These are phyloP conservation scores for Phytophthora sojae DNA, from an alignment of 352 stramenopile genomes.

Conservation along the genomic window DNA sequence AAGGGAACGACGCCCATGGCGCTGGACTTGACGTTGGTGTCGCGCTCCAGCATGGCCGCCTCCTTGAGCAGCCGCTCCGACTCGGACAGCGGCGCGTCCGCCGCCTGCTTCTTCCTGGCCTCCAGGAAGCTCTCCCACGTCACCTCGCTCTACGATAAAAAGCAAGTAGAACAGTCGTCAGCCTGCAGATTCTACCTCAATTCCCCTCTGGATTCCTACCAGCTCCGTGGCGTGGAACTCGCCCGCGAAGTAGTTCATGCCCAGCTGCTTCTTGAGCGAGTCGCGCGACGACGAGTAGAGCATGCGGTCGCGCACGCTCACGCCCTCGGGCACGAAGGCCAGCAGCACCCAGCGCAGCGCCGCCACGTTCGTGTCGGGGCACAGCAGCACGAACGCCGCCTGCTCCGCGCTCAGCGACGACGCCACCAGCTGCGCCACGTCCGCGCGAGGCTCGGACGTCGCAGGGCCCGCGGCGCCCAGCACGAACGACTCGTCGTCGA, in stretches of 20 bases:
- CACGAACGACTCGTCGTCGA: conserved; percentile 73
- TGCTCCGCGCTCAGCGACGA: conserved; percentile 44
- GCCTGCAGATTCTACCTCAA: conserved; percentile 31
- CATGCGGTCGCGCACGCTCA: conserved; percentile 91
- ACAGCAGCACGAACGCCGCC: conserved; percentile 81
- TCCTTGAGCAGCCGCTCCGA: conserved; percentile 87
- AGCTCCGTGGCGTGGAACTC: conserved; percentile 90
- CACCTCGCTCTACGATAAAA: conserved; percentile 46
- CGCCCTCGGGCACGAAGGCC: conserved; percentile 79
- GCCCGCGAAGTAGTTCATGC: conserved; percentile 91
- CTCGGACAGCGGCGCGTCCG: conserved; percentile 86
- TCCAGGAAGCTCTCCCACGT: conserved; percentile 80
- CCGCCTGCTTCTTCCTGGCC: conserved; percentile 72
- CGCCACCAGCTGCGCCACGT: conserved; percentile 46
- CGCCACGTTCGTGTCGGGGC: conserved; percentile 72
- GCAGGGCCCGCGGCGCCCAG: conserved; percentile 50
- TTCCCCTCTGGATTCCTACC: conserved; percentile 29
- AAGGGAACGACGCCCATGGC: conserved; percentile 92
- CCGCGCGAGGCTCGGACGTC: conserved; percentile 47
- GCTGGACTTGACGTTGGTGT: conserved; percentile 88
- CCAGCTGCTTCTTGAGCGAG: conserved; percentile 91
- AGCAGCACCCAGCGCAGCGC: conserved; percentile 83
- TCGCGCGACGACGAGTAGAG: conserved; percentile 92
- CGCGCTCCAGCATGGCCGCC: conserved; percentile 76
- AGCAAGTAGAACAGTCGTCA: neutral